These are phyloP conservation scores for Porphyra umbilicalis DNA, from an alignment of 31 red algal species.

Conservation along the genomic window DNA sequence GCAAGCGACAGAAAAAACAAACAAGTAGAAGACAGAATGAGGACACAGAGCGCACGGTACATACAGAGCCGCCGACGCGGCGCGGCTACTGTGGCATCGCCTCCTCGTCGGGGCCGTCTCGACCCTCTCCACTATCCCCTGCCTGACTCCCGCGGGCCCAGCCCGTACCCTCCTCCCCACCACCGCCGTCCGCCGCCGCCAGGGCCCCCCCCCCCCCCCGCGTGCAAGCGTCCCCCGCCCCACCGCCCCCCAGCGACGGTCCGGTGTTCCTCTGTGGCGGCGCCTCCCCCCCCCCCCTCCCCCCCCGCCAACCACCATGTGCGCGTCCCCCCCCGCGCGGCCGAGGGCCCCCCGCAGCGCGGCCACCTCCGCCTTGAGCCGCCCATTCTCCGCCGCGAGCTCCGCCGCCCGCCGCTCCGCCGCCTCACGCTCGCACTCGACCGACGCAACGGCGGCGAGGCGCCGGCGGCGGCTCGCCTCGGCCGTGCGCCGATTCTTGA, in stretches of 20 bases:
- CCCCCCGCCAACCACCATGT: not conserved
- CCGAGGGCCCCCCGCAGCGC: not conserved
- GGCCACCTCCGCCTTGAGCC: not conserved
- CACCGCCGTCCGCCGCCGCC: too few species aligned
- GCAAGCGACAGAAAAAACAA: too few species aligned
- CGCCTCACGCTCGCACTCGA: not conserved
- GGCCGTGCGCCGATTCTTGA: conserved; percentile 72
- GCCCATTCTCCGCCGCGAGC: not conserved
- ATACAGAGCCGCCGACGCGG: too few species aligned
- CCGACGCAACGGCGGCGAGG: conserved; percentile 9
- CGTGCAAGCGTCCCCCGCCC: not conserved
- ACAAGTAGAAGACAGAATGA: too few species aligned
- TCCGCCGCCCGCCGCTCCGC: not conserved
- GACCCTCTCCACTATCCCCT: too few species aligned
- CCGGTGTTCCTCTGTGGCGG: not conserved
- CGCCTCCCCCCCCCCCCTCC: too few species aligned
- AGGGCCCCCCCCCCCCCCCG: too few species aligned
- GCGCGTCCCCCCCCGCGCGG: not conserved
- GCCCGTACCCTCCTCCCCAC: not conserved
- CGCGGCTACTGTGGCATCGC: too few species aligned
- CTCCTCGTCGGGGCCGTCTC: too few species aligned
- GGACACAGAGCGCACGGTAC: too few species aligned
- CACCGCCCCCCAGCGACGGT: not conserved
- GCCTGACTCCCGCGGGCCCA: too few species aligned
- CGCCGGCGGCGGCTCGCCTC: conserved; percentile 42